Base-by-base conservation (phyloP, 2,329 filamentous ascomycete species). In the Fusarium humuli region DNA sequence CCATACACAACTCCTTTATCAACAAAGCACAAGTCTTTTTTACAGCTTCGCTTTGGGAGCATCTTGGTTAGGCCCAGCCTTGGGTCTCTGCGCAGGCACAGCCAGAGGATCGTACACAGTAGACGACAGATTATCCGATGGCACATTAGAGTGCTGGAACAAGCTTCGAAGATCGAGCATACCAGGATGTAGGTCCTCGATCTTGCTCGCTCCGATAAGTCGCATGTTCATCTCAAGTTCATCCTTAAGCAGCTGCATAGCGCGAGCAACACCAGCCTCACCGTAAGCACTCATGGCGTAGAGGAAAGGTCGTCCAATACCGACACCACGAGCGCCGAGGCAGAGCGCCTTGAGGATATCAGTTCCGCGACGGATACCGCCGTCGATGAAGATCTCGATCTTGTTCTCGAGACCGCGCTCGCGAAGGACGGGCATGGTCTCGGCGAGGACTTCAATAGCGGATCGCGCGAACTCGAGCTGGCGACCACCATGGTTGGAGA, bases 201-300 rank as follows among this genome's bases (percentile, higher is more conserved):
- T 80, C 65, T 82, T 90, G 22, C 86, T 88, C 63, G 90, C 92
- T 12, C 96, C 96, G 73, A 99, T 94, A 69, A 99, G 83, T 9
- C 96, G 89, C 96, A 99, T 98, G 77, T 95, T 96, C 95, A 98
- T 98, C 83, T 97, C 94, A 88, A 99, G 93, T 86, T 99, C 96
- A 77, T 98, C 96, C 83, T 93, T 94, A 73, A 97, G 86, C 62
- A 97, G 83, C 81, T 94, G 92, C 92, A 98, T 97, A 32, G 96
- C 96, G 34, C 93, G 88, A 77, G 97, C 93, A 22, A 98, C 95
- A 69, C 96, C 96, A 4, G 91, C 86, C 64, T 93, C 83, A 2
- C 96, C 96, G 76, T 98, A 98, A 12, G 94, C 90, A 69, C 91
- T 92, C 95, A 99, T 98, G 76, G 96, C 95, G 78, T 94, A 99